phyloP scores from a whole-genome alignment of 768 basidiomycete genomes.

The Kwoniella pini region DNA sequence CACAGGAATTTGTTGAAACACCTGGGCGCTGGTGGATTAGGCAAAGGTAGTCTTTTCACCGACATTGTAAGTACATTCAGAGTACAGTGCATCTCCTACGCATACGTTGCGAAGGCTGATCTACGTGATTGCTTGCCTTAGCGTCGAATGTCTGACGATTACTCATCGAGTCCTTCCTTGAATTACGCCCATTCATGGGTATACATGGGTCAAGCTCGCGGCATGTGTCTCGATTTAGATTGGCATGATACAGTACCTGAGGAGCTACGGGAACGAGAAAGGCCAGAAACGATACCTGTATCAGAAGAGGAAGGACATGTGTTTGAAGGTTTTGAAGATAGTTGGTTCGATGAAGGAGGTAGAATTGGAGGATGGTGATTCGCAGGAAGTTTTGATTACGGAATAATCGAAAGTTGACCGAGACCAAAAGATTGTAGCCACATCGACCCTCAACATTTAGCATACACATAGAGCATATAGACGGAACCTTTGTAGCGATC shows the following conservation, averaged over 20 bases:
- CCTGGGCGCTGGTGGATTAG: conserved; percentile 32
- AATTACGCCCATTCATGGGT: conserved; percentile 49
- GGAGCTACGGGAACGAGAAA: conserved; percentile 18
- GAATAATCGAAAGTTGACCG: no score
- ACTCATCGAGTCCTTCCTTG: conserved; percentile 26
- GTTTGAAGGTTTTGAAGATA: conserved; percentile 46
- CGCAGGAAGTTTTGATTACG: no score
- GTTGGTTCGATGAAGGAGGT: conserved; percentile 46
- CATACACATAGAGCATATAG: no score
- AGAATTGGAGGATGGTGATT: conserved; percentile 51
- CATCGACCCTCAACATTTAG: no score
- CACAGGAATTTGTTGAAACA: conserved; percentile 56
- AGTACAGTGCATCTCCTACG: no score
- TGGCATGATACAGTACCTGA: conserved; percentile 27
- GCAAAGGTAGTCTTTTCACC: conserved; percentile 38
- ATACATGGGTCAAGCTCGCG: conserved; percentile 34
- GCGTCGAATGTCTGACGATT: conserved; percentile 43
- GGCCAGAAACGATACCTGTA: conserved; percentile 22
- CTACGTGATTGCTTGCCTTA: no score
- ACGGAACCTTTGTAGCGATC: no score
- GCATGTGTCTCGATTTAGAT: conserved; percentile 51
- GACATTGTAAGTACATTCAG: conserved; percentile 37
- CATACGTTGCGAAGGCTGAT: no score
- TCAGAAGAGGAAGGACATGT: conserved; percentile 34
- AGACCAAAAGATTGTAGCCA: no score